Evolutionary conservation across 257 asterid genomes (phyloP).

Genomic region (Leptodermis oblonga): DNA sequence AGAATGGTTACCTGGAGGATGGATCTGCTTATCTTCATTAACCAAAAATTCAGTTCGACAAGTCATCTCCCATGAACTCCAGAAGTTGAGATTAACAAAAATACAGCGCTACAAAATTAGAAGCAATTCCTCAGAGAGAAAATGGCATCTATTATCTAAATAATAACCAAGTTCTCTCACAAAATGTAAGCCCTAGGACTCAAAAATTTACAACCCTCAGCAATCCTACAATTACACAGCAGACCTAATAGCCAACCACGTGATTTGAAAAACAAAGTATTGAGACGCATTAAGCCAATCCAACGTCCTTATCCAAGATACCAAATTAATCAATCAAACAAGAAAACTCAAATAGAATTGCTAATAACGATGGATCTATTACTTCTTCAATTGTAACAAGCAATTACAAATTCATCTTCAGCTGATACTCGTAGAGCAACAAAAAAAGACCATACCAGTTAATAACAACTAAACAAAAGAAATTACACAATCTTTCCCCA

Average conservation of each 20-base stretch:
- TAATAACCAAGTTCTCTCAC: too few relatives aligned
- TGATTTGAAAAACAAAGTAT: neutral
- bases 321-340: neutral
- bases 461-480: neutral
- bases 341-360: neutral
- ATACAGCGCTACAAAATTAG: too few relatives aligned
- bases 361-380: slow-evolving; percentile 7
- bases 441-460: neutral
- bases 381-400: slow-evolving; percentile 6
- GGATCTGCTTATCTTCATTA: neutral
- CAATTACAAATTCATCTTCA: slow-evolving; percentile 6
- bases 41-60: too few relatives aligned
- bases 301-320: neutral
- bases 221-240: neutral
- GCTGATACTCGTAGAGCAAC: neutral
- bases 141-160: too few relatives aligned
- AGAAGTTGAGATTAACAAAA: neutral
- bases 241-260: neutral
- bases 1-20: neutral
- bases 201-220: neutral
- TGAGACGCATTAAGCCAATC: neutral
- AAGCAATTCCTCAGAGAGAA: too few relatives aligned
- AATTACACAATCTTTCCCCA: neutral
- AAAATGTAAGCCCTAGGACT: neutral
- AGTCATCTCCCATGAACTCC: too few relatives aligned